Evolutionary conservation across 176 grass and related monocot species (phyloP).

Genomic region (Chloris gayana): DNA sequence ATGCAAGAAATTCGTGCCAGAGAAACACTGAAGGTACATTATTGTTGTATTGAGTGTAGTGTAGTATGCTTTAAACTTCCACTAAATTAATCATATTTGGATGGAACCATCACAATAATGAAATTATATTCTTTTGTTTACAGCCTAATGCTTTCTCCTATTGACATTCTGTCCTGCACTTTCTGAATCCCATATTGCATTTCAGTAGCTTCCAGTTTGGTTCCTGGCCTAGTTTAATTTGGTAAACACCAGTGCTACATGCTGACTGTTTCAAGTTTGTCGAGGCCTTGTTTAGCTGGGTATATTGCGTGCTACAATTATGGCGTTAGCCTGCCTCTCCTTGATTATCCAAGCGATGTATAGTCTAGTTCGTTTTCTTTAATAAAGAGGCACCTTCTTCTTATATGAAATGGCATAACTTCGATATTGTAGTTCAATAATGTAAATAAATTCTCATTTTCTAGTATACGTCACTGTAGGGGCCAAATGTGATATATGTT

Average conservation of each 20-base stretch:
- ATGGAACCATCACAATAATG: conserved; percentile 16
- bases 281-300: not conserved
- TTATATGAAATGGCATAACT: not conserved
- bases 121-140: not conserved
- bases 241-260: not conserved
- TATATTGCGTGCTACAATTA: not conserved
- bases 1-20: conserved; percentile 86
- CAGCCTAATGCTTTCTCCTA: not conserved
- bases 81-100: conserved; percentile 25
- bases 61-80: not conserved
- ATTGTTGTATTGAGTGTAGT: conserved; percentile 6
- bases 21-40: conserved; percentile 76
- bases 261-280: not conserved
- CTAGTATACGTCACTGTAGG: not conserved
- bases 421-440: not conserved
- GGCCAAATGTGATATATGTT: not conserved
- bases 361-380: not conserved
- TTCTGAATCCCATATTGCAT: not conserved
- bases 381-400: not conserved
- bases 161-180: not conserved
- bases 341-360: not conserved
- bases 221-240: not conserved
- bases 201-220: not conserved
- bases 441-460: not conserved
- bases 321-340: not conserved